Evolutionary conservation across 257 asterid genomes (phyloP).

Genomic region (Vinca minor): DNA sequence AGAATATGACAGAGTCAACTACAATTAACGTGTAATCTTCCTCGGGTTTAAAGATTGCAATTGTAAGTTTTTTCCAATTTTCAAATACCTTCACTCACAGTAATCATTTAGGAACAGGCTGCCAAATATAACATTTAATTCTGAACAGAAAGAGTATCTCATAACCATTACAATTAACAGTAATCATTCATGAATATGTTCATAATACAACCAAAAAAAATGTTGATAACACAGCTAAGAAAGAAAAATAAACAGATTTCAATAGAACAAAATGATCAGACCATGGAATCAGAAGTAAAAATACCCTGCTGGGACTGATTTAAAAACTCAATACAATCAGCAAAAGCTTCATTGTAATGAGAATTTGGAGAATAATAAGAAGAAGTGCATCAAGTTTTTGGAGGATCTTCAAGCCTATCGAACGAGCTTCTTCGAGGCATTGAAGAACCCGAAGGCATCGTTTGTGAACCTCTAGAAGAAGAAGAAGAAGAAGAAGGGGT

Average conservation of each 20-base stretch:
- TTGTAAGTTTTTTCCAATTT: background rate
- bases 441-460: conserved; percentile 4
- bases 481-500: background rate
- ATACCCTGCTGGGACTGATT: conserved; percentile 36
- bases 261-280: background rate
- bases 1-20: background rate
- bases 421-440: conserved; percentile 42
- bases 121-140: background rate
- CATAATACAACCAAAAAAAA: background rate
- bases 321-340: conserved; percentile 74
- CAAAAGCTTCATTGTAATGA: conserved; percentile 62
- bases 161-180: background rate
- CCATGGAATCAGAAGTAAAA: conserved; percentile 5
- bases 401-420: conserved; percentile 57
- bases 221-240: background rate
- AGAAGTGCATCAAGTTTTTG: conserved; percentile 59
- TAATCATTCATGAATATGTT: background rate
- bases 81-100: background rate
- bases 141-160: no score
- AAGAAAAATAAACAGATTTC: no score
- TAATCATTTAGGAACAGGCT: background rate
- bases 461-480: conserved; percentile 9
- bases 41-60: no score
- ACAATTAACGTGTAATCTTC: no score
- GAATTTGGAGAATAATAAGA: conserved; percentile 45